These are phyloP conservation scores for Diplodia intermedia DNA, from an alignment of 2,329 filamentous ascomycete genomes.

Conservation along the genomic window DNA sequence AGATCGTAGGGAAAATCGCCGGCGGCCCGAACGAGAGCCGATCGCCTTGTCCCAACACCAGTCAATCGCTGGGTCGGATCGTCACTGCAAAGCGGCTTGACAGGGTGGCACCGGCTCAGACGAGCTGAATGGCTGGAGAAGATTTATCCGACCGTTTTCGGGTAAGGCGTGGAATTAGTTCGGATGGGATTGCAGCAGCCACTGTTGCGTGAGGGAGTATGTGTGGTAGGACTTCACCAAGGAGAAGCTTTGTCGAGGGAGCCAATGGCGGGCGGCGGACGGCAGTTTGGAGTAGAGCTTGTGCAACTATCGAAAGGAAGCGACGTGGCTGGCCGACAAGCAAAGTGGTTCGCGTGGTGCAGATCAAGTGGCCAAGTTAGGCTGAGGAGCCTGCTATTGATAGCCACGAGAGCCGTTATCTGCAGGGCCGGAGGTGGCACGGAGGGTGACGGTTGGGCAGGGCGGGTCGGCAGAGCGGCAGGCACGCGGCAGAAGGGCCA, in stretches of 20 bases:
- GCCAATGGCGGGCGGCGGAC: no score
- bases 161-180: no score
- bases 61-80: not conserved
- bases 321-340: not conserved
- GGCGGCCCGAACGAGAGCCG: slow-evolving; percentile 8
- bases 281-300: not conserved
- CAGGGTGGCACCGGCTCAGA: not conserved
- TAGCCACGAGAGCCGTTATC: slow-evolving; percentile 21
- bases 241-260: no score
- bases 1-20: slow-evolving; percentile 17
- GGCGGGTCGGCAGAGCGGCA: not conserved
- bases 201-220: no score
- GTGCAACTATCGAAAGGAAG: not conserved
- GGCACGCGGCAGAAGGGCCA: not conserved
- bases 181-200: no score
- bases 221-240: no score
- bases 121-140: not conserved
- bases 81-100: not conserved
- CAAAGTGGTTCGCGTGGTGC: not conserved
- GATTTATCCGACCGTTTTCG: not conserved
- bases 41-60: not conserved
- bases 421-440: not conserved
- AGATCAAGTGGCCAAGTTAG: not conserved
- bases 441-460: not conserved
- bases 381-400: not conserved